Evolutionary conservation across 495 filamentous ascomycete genomes (phyloP).

Genomic region (Annulohypoxylon nitens): DNA sequence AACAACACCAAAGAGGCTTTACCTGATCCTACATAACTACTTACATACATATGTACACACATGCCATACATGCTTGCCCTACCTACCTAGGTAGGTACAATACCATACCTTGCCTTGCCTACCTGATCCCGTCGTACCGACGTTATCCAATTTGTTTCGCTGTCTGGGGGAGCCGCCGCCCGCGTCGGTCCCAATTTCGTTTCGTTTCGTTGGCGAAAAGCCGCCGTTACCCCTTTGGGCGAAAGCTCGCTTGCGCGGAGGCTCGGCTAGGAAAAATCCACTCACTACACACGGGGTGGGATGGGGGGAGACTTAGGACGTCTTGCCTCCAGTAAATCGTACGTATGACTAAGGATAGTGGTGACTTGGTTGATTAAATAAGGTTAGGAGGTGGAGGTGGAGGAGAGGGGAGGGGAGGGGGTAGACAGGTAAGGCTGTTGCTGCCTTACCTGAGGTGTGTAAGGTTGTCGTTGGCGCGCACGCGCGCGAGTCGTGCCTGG

Average conservation of each 20-base stretch:
- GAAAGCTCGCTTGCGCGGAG: constrained; percentile 5
- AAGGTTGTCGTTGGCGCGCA: not conserved
- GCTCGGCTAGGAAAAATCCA: not conserved
- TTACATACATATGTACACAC: constrained; percentile 1
- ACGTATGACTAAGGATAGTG: not conserved
- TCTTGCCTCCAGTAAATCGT: not conserved
- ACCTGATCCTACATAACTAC: constrained; percentile 19
- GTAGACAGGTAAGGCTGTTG: not conserved
- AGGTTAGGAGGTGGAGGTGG: not conserved
- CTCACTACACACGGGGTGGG: not conserved
- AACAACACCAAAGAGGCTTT: constrained; percentile 1
- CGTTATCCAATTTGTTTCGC: not conserved
- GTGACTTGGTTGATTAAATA: not conserved
- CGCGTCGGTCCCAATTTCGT: not conserved
- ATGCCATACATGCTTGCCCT: not conserved
- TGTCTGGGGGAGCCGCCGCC: not conserved
- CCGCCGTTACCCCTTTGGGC: constrained; percentile 3
- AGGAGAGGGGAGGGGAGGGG: not conserved
- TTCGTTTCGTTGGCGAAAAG: not conserved
- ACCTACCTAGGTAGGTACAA: constrained; percentile 9
- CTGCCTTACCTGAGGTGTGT: constrained; percentile 2
- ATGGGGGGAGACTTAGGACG: not conserved
- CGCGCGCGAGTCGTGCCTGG: not conserved
- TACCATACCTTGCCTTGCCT: not conserved
- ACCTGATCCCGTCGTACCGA: not conserved